Base-by-base conservation (phyloP, 192 early-diverging fungal genomes). In the Lobosporangium transversale region DNA sequence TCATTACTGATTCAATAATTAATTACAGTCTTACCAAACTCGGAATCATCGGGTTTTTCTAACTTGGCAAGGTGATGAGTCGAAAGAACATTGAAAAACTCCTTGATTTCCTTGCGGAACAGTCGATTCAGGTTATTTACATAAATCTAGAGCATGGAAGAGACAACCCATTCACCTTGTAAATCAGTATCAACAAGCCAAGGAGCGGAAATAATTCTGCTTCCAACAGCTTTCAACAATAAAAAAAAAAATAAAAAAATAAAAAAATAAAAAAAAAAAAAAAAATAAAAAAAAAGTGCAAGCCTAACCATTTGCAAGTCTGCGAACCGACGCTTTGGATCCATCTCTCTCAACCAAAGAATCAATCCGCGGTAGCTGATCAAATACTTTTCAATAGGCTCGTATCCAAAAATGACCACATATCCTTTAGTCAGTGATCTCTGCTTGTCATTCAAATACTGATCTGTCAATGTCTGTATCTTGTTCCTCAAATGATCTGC, bases 271-370 rank as follows among this genome's bases (percentile, higher is more conserved):
- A n/a, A n/a, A n/a, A n/a, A n/a, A n/a, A n/a, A 56, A 58, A 11
- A 17, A 43, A 4, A 54, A 33, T 5, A 32, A 27, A 53, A 40
- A 31, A 44, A 40, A 43, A 14, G 37, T 10, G 37, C 12, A 12
- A 14, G 2, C 31, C 66, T 40, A 73, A 93, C 83, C 67, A 84
- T 88, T 50, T 92, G 92, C 6, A 93, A 63, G 58, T 94, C 93
- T 53, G 86, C 86, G 70, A 91, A 88, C 21, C 88, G 81, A 10
- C 58, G 63, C 27, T 84, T 79, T 26, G 91, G 80, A 36, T 92
- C 90, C 69, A 93, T 86, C 52, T 93, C 88, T 58, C 88, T 86
- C 53, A 91, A 80, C 93, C 93, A 94, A 18, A 90, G 57, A 35
- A 86, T 84, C 36, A 93, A 73, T 2, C 89, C 89, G 14, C 84